These are phyloP conservation scores for Enterospora canceri DNA, from an alignment of 371 early-diverging fungal species.

Conservation along the genomic window DNA sequence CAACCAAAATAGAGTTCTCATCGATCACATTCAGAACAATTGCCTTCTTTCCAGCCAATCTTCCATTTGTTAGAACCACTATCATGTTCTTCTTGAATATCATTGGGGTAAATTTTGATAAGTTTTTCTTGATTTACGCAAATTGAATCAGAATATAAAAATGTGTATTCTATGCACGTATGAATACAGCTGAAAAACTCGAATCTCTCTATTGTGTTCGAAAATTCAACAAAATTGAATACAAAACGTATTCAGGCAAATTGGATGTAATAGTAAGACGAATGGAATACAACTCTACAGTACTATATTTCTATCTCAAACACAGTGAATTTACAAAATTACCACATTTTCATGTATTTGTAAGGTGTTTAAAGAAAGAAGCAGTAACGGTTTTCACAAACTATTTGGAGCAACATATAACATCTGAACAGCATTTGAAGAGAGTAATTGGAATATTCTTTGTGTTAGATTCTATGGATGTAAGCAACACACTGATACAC, in stretches of 20 bases:
- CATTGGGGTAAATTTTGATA: slow-evolving; percentile 37
- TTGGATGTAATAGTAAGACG: neutral
- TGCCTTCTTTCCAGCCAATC: slow-evolving; percentile 52
- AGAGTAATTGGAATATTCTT: no score
- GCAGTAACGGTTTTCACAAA: neutral
- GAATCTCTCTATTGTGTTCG: neutral
- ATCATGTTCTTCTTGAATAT: slow-evolving; percentile 41
- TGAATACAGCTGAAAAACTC: no score
- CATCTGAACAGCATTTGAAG: no score
- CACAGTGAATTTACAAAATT: neutral
- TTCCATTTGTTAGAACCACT: slow-evolving; percentile 42
- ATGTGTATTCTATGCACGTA: no score
- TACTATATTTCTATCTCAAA: neutral
- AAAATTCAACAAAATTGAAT: neutral
- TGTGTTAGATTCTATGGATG: no score
- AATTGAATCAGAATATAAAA: no score
- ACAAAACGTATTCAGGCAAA: neutral
- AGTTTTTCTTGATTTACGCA: no score
- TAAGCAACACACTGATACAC: no score
- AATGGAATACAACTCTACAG: neutral
- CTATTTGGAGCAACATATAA: no score
- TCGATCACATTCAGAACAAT: slow-evolving; percentile 42
- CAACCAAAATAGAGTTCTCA: slow-evolving; percentile 35
- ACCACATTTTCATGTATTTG: neutral
- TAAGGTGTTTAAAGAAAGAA: neutral